Base-by-base conservation (phyloP, 257 asterid species). In the Ligustrum vulgare region DNA sequence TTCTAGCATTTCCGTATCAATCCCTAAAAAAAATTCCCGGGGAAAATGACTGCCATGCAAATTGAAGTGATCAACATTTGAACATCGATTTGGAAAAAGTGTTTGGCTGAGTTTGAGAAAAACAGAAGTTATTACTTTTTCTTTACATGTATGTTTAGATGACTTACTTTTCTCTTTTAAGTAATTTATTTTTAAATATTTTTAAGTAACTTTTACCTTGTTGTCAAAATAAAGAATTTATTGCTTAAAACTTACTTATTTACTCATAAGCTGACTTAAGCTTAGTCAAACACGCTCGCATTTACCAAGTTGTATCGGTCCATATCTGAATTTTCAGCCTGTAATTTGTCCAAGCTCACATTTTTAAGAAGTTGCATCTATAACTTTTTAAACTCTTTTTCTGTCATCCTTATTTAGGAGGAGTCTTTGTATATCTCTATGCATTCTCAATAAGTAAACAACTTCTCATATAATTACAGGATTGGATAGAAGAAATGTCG, bases 401-500 rank as follows among this genome's bases (percentile, higher is more conserved):
- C 54, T 45, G 6, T 45, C 54, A 45, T 45, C 54, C 54, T 13
- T 45, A 10, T 45, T 6, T 12, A 45, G 13, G 1, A 45, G 13
- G 0, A 3, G 18, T 45, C 54, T 45, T 45, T 45, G n/a, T 10
- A 45, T 45, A 45, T 13, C 54, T 45, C 13, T 45, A 12, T 13
- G n/a, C 18, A 45, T 45, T 1, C 13, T 18, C 3, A 5, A 45
- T n/a, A 45, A 45, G 54, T 45, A 45, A 45, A 45, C 1, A 45
- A 45, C n/a, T 32, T 84, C 54, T 72, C 34, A 5, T 73, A 28
- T 56, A 80, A 79, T 77, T 89, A 81, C 91, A 95, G 99, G 99
- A 91, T 69, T 95, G 99, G 99, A 89, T 95, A 67, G 97, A 88
- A 88, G 98, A 95, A 80, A 95, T 95, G 99, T 93, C 98, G 13